Conservation (phyloP, 1,139 yeast genomes). For the Lodderomyces orthopsilosis region DNA sequence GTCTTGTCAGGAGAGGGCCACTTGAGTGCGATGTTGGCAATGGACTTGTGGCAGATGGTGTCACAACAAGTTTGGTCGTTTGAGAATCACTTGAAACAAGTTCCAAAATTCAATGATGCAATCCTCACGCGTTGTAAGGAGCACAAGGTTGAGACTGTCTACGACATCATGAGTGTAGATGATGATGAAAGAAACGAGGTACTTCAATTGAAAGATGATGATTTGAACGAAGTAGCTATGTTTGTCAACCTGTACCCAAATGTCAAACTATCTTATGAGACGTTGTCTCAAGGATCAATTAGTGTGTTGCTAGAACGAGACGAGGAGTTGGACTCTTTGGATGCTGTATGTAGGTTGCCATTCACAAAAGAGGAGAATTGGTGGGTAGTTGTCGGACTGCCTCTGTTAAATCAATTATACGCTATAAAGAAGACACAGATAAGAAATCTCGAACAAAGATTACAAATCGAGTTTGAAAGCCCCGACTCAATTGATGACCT, state of each 20-base stretch:
- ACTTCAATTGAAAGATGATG: slow-evolving; percentile 51
- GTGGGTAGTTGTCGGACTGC: slow-evolving; percentile 85
- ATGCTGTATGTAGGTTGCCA: slow-evolving; percentile 58
- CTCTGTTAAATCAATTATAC: slow-evolving; percentile 55
- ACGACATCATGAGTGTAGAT: slow-evolving; percentile 83
- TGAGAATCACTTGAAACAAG: slow-evolving; percentile 76
- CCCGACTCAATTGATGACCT: slow-evolving; percentile 59
- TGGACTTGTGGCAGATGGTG: slow-evolving; percentile 88
- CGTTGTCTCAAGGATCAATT: slow-evolving; percentile 25
- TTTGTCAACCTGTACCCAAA: slow-evolving; percentile 91
- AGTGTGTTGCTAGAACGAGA: slow-evolving; percentile 57
- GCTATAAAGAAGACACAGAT: slow-evolving; percentile 70
- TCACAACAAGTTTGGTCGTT: slow-evolving; percentile 85
- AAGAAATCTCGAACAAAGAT: slow-evolving; percentile 49
- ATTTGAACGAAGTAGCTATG: slow-evolving; percentile 65
- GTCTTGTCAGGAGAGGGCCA: slow-evolving; percentile 76
- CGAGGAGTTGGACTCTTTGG: slow-evolving; percentile 68
- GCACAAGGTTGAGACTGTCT: slow-evolving; percentile 64
- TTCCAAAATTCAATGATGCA: slow-evolving; percentile 61
- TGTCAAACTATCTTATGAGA: slow-evolving; percentile 62
- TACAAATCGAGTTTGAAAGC: slow-evolving; percentile 55
- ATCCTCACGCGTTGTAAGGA: slow-evolving; percentile 58
- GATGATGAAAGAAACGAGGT: slow-evolving; percentile 70
- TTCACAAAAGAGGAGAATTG: slow-evolving; percentile 66
- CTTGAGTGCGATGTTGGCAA: slow-evolving; percentile 73